Evolutionary conservation across 192 early-diverging fungal species (phyloP), one percentile per base, ranked within the genome.

Genomic region (Thoreauomyces humboldtii): DNA sequence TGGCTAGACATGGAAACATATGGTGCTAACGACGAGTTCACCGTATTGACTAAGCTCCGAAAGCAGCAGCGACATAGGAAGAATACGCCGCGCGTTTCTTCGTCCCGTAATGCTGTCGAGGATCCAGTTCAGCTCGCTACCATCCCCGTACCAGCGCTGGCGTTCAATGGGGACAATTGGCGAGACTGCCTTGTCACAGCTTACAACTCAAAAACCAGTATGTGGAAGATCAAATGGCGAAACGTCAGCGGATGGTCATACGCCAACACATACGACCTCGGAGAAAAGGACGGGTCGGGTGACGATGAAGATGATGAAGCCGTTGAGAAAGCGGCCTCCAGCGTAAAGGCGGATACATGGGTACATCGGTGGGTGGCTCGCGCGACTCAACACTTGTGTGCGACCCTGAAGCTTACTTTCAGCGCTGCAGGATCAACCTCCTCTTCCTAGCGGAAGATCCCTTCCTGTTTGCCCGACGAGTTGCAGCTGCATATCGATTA

Each of bases 371-470:
- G 55, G 15, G 48, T 21, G 38, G 25, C 9, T 19, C 25, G 19
- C 19, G 17, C 36, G 35, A 52, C 17, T 45, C 14, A 54, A 22
- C 65, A 37, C 32, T 0, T 53, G 14, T 12, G 15, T 0, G 47
- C 62, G 21, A 15, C 42, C 4, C 29, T 67, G 7, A 3, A 73
- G 15, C 35, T 36, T 11, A n/a, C n/a, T n/a, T n/a, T n/a, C n/a
- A n/a, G n/a, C n/a, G n/a, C 42, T 0, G 15, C 61, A 78, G 81
- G 12, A 67, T 81, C 25, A 73, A 79, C 32, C 14, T 84, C 19
- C 52, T 82, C 50, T 84, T 84, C 56, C 61, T 84, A 0, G 76
- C 77, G 7, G 82, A 85, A 62, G 78, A 82, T 72, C 78, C 82
- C 11, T 67, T 68, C 44, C 46, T 36, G 3, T 76, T 85, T 54